Evolutionary conservation across 257 asterid genomes (phyloP), one percentile per base, ranked within the genome.

Genomic region (Nicotiana otophora): DNA sequence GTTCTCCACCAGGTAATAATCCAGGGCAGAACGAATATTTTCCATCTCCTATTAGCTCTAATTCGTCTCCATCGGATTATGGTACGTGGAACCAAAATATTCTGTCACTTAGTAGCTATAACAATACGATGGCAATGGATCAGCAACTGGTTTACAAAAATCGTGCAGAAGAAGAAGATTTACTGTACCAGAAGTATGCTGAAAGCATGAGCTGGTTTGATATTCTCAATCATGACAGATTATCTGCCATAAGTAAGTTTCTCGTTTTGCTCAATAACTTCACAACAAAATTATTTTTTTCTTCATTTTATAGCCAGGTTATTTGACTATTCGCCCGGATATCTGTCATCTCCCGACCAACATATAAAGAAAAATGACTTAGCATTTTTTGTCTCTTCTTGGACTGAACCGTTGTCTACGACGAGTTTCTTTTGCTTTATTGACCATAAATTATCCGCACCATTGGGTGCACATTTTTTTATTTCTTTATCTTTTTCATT

Each of bases 191-290:
- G 3, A 85, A 61, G 69, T 90, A 90, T 53, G 63, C 80, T 17
- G 88, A 91, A 80, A 89, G 90, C 79, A 87, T 91, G 92, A 88
- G 82, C 68, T 91, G 93, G 91, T 91, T 87, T 82, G 86, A 91
- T 67, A 66, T 84, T 63, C 94, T 93, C 54, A 84, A 84, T 61
- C 88, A 72, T 5, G 97, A 91, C 67, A 91, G 91, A 48, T 76
- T 86, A 17, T 83, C 81, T 69, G 94, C 93, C 70, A 80, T 89
- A 68, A 86, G 96, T 91, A 63, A 83, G 90, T 81, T 64, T 65
- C 5, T 66, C 20, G 5, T 12, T 5, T 54, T 26, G 12, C 75
- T 75, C 12, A 39, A 16, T 51, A 7, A 46, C 65, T 60, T 19
- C 65, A n/a, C 12, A n/a, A 60, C 6, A 19, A 3, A 57, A 17